These are phyloP conservation scores for Chenopodium suecicum DNA, from an alignment of 148 eudicot genomes.

Conservation along the genomic window DNA sequence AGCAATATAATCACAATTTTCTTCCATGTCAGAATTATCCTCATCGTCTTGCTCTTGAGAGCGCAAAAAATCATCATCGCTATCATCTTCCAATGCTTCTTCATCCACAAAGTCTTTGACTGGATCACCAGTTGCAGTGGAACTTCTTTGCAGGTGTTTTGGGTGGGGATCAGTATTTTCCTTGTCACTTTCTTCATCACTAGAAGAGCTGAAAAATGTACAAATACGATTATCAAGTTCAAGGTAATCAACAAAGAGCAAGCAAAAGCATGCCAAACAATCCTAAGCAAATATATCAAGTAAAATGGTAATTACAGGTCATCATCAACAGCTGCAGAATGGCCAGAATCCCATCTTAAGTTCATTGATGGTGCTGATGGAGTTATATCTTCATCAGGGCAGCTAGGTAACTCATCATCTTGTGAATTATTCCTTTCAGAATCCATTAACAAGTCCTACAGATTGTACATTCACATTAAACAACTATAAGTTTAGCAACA, in stretches of 20 bases:
- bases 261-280: neutral
- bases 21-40: conserved; percentile 57
- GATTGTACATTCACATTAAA: conserved; percentile 13
- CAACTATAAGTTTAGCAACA: neutral
- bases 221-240: neutral
- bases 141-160: conserved; percentile 26
- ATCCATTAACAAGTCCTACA: conserved; percentile 77
- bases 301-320: conserved; percentile 48
- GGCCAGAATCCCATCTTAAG: conserved; percentile 72
- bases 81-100: conserved; percentile 91
- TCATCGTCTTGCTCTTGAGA: conserved; percentile 67
- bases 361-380: conserved; percentile 69
- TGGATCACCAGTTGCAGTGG: conserved; percentile 67
- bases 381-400: conserved; percentile 48
- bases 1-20: conserved; percentile 67
- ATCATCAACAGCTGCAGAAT: conserved; percentile 37
- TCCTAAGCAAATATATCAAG: neutral
- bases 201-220: conserved; percentile 53
- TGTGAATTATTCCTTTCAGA: conserved; percentile 43
- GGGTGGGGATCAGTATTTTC: conserved; percentile 53
- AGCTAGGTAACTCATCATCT: conserved; percentile 29
- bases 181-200: conserved; percentile 79
- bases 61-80: conserved; percentile 65
- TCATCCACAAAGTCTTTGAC: conserved; percentile 84
- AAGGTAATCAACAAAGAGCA: neutral